phyloP scores from a whole-genome alignment of 345 rosid species.

The Populus alba region DNA sequence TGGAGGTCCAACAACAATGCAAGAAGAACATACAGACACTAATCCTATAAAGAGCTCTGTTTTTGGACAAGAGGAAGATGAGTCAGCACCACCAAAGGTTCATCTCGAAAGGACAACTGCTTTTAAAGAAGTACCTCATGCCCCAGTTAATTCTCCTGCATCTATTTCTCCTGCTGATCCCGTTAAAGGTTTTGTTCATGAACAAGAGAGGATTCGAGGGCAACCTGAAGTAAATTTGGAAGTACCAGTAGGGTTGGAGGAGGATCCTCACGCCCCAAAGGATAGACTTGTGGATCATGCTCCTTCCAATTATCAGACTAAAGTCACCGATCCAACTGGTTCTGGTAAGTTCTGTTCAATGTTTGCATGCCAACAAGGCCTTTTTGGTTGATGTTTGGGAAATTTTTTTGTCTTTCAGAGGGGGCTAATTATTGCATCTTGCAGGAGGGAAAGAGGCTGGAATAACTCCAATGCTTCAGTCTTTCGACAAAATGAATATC shows the following conservation, averaged over 20 bases:
- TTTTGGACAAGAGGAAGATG: background rate
- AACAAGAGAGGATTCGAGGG: slow-evolving; percentile 27
- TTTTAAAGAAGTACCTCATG: slow-evolving; percentile 24
- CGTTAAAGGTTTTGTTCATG: slow-evolving; percentile 26
- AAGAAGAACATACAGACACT: slow-evolving; percentile 10
- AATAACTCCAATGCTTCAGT: slow-evolving; percentile 26
- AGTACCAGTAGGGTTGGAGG: slow-evolving; percentile 42
- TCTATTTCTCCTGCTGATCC: slow-evolving; percentile 25
- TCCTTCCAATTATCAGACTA: slow-evolving; percentile 56
- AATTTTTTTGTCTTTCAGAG: background rate
- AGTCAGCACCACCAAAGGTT: slow-evolving; percentile 2
- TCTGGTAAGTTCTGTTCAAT: slow-evolving; percentile 30
- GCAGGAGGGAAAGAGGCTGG: slow-evolving; percentile 41
- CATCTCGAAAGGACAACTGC: slow-evolving; percentile 12
- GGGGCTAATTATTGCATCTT: background rate
- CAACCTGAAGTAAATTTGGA: slow-evolving; percentile 37
- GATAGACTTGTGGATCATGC: slow-evolving; percentile 11
- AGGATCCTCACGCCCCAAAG: slow-evolving; percentile 55
- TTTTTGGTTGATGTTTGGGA: background rate
- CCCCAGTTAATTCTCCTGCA: slow-evolving; percentile 35
- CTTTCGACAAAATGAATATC: slow-evolving; percentile 40
- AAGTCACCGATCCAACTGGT: slow-evolving; percentile 47
- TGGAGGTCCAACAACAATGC: slow-evolving; percentile 24
- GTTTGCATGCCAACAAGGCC: background rate
- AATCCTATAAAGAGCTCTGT: slow-evolving; percentile 3